These are phyloP conservation scores for Aegilops sharonensis DNA, from an alignment of 176 grass and related monocot genomes.

Conservation along the genomic window DNA sequence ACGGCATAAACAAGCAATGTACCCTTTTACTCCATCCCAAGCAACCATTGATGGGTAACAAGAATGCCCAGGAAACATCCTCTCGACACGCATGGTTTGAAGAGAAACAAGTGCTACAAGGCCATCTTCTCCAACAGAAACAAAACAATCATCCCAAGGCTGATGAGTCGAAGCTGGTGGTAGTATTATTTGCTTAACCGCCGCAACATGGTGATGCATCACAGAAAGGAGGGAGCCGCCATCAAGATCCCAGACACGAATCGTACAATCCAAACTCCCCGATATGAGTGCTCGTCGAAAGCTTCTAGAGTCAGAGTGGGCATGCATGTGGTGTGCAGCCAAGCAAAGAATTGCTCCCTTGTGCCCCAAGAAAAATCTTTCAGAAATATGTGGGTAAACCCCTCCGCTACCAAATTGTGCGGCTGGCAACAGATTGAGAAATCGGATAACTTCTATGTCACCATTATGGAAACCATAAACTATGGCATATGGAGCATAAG, in stretches of 20 bases:
- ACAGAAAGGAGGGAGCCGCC: constrained; percentile 60
- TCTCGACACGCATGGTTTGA: constrained; percentile 82
- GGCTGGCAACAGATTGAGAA: constrained; percentile 56
- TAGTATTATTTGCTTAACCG: constrained; percentile 81
- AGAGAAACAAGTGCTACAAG: constrained; percentile 88
- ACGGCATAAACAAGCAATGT: constrained; percentile 86
- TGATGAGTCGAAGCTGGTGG: constrained; percentile 61
- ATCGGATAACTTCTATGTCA: constrained; percentile 86
- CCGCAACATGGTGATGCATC: constrained; percentile 82
- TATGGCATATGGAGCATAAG: constrained; percentile 76
- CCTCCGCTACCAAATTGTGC: constrained; percentile 55
- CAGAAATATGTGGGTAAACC: constrained; percentile 73
- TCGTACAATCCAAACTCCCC: constrained; percentile 72
- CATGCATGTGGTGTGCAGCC: constrained; percentile 73
- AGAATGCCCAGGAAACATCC: constrained; percentile 91
- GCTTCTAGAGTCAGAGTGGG: constrained; percentile 31
- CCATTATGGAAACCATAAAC: constrained; percentile 96
- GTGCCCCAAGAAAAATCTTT: constrained; percentile 80
- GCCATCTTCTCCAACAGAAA: constrained; percentile 87
- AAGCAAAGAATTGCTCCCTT: constrained; percentile 85
- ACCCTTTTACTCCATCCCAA: constrained; percentile 91
- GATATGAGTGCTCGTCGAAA: constrained; percentile 70
- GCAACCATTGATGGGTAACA: constrained; percentile 79
- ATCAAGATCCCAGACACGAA: constrained; percentile 83
- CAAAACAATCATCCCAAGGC: constrained; percentile 89